These are phyloP conservation scores for Cyclostephanos tholiformis DNA, from an alignment of 108 stramenopile species.

Conservation along the genomic window DNA sequence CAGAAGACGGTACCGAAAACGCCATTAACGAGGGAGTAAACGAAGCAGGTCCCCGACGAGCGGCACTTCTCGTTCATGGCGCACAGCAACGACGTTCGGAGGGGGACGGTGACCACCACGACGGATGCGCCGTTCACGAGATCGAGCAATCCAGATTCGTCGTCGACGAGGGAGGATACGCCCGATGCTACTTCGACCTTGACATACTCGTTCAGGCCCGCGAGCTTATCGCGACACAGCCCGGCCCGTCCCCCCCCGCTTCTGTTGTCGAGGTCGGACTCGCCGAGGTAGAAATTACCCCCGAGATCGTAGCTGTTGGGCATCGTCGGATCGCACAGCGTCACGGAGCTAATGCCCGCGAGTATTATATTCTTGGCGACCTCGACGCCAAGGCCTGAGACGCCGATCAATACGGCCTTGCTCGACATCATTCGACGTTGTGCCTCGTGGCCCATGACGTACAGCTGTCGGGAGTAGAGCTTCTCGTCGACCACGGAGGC, in stretches of 20 bases:
- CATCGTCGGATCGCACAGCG: slow-evolving; percentile 70
- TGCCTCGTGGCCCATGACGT: slow-evolving; percentile 99
- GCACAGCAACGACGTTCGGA: slow-evolving; percentile 65
- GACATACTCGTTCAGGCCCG: slow-evolving; percentile 90
- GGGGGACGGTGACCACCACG: slow-evolving; percentile 73
- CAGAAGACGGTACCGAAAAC: slow-evolving; percentile 94
- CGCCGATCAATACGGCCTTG: slow-evolving; percentile 87
- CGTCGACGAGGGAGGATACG: slow-evolving; percentile 58
- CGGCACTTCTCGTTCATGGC: slow-evolving; percentile 81
- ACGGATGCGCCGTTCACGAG: slow-evolving; percentile 58
- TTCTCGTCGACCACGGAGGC: slow-evolving; percentile 86
- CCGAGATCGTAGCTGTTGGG: slow-evolving; percentile 80
- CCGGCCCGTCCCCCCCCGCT: slow-evolving; percentile 54
- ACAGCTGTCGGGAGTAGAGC: slow-evolving; percentile 97
- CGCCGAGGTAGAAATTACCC: slow-evolving; percentile 83
- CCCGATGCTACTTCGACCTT: slow-evolving; percentile 60
- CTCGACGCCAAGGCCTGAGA: slow-evolving; percentile 93
- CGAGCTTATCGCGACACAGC: slow-evolving; percentile 59
- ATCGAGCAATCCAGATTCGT: slow-evolving; percentile 51
- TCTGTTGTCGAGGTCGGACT: slow-evolving; percentile 37
- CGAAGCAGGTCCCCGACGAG: slow-evolving; percentile 65
- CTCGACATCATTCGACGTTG: slow-evolving; percentile 96
- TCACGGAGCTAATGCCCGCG: slow-evolving; percentile 83
- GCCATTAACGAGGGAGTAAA: slow-evolving; percentile 77
- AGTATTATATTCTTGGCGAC: slow-evolving; percentile 95